Base-by-base conservation (phyloP, 2,329 filamentous ascomycete genomes). In the Coniosporium uncinatum region DNA sequence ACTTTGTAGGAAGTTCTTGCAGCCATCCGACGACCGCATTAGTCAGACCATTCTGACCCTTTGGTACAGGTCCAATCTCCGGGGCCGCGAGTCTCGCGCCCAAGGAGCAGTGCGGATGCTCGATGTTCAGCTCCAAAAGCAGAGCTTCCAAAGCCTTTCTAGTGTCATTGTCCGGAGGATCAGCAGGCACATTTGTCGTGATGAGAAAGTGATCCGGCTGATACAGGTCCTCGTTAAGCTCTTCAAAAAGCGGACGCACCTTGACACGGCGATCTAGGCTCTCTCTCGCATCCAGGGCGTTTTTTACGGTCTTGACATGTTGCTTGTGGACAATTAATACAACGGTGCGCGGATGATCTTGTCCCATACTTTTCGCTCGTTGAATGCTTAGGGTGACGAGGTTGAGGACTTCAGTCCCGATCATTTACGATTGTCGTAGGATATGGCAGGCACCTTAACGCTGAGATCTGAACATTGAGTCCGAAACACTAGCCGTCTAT, bases 251-350 rank as follows among this genome's bases (percentile, higher is more conserved):
- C 13, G 49, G 41, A 5, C 36, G 42, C 22, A 66, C 65, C 36
- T 56, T 61, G 32, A 36, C 45, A 4, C 36, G 46, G 20, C 49
- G 52, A 31, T 64, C 55, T 2, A 64, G 44, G n/a, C 45, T 31
- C 5, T 48, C 51, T 5, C 39, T 37, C 8, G 39, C 38, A 44
- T 68, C 62, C n/a, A 69, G 45, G 3, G 54, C 54, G 2, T 50
- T 49, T 37, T 69, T 69, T 1, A 65, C 58, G 3, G 37, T 49
- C 41, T 68, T 68, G 27, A 68, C 63, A 13, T 58, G 49, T 8
- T 44, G 21, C 19, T 48, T 49, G 1, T 62, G 56, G 2, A 65
- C 63, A 2, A 58, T 2, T 4, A 63, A 42, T 11, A 16, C 27
- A 31, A 31, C n/a, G n/a, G n/a, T n/a, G n/a, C n/a, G n/a, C n/a